Base-by-base conservation (phyloP, 495 filamentous ascomycete species). In the Annulohypoxylon moriforme region DNA sequence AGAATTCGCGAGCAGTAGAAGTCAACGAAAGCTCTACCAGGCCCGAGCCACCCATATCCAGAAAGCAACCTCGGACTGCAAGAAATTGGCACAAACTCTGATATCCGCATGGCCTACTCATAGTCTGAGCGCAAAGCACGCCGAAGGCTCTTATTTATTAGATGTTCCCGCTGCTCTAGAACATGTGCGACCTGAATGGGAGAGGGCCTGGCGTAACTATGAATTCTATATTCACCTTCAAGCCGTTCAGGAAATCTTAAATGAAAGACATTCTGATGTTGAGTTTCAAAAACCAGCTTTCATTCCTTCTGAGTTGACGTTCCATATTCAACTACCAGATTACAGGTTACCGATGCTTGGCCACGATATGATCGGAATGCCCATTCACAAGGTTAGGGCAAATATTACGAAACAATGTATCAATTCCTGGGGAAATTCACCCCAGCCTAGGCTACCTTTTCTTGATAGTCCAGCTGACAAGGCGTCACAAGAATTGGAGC, bases 161-260 rank as follows among this genome's bases (percentile, higher is more conserved):
- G 68, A 88, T 56, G 27, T 76, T 20, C 67, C 66, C 0, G 33
- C 67, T 5, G 84, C 85, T 13, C 18, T 87, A 7, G 68, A 83
- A 6, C 64, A 60, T 0, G 56, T 88, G 29, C 53, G 61, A 9
- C 78, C 79, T 1, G 85, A 88, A 60, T 89, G 86, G 87, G 31
- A 68, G 36, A 79, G 83, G 0, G 55, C 84, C 20, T 83, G 77
- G 50, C 74, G 78, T 11, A 89, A 89, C 64, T 49, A 80, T 6
- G 76, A 84, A 52, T 75, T 89, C 6, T 79, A 75, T 1, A 31
- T 74, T 2, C 82, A 88, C 65, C 64, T 89, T 16, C n/a, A 75
- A 16, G 36, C 72, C 49, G 84, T 84, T 13, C 85, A 86, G 59
- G 31, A 60, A 3, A 67, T 85, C 18, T 42, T 87, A 24, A 67